Conservation (phyloP, 208 protist genomes). For the Trichomonas gallinae region DNA sequence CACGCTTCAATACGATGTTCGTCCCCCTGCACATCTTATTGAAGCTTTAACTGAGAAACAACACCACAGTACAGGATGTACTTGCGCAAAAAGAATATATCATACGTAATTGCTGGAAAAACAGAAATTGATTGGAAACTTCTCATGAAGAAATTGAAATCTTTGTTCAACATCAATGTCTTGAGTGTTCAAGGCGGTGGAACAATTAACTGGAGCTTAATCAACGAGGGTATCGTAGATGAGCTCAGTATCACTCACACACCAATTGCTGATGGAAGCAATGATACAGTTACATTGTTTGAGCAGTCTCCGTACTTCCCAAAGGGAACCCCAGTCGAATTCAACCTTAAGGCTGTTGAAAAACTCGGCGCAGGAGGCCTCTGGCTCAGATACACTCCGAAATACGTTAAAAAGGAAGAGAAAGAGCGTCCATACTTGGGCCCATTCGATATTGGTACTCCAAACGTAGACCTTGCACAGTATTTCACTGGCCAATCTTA, state of each 20-base stretch:
- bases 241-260: neutral
- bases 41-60: neutral
- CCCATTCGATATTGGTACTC: too few species aligned
- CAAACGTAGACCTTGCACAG: neutral
- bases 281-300: neutral
- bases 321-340: neutral
- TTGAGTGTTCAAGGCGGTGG: neutral
- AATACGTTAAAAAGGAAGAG: neutral
- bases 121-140: neutral
- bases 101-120: neutral
- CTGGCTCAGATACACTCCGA: neutral
- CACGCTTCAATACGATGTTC: neutral
- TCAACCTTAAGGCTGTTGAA: neutral
- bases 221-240: neutral
- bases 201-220: neutral
- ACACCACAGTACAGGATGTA: neutral
- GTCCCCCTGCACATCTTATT: neutral
- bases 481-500: neutral
- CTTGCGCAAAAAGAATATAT: neutral
- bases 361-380: neutral
- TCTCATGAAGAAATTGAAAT: neutral
- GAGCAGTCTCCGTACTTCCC: neutral
- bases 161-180: neutral
- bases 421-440: too few species aligned
- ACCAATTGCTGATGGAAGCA: neutral